phyloP scores from a whole-genome alignment of 148 eudicot genomes.

The Fallopia convolvulus region DNA sequence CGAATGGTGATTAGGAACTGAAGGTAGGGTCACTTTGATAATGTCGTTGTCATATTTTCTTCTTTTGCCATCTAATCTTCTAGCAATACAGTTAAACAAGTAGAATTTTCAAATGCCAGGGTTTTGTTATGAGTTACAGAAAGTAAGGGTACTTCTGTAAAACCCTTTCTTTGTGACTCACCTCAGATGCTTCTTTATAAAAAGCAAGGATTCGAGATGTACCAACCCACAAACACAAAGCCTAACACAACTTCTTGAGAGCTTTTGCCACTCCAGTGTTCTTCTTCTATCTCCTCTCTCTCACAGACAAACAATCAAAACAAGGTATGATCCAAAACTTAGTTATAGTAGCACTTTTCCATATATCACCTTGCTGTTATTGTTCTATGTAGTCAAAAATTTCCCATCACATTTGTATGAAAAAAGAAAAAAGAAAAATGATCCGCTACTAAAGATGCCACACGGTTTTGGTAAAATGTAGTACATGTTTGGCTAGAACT shows the following conservation, averaged over 20 bases:
- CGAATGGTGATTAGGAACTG: not conserved
- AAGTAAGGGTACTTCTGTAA: slow-evolving; percentile 1
- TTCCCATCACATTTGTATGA: not conserved
- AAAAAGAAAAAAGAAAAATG: too few species aligned
- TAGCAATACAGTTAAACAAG: not conserved
- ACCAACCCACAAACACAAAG: slow-evolving; percentile 4
- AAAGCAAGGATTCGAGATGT: not conserved
- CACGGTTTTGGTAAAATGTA: not conserved
- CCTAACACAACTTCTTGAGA: not conserved
- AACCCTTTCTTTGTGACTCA: not conserved
- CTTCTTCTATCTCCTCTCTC: slow-evolving; percentile 2
- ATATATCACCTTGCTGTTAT: not conserved
- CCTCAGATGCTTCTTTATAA: not conserved
- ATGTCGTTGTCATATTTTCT: not conserved
- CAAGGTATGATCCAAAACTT: slow-evolving; percentile 3
- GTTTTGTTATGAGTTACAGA: not conserved
- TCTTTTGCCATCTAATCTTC: not conserved
- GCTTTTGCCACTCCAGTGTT: not conserved
- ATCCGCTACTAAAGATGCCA: not conserved
- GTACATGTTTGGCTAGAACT: not conserved
- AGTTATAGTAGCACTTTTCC: not conserved
- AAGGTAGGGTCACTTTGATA: slow-evolving; percentile 1
- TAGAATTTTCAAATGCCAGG: not conserved
- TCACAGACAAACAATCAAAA: not conserved
- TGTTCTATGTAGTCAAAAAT: not conserved